Base-by-base conservation (phyloP, 2,329 filamentous ascomycete species). In the Epichloe scottii region DNA sequence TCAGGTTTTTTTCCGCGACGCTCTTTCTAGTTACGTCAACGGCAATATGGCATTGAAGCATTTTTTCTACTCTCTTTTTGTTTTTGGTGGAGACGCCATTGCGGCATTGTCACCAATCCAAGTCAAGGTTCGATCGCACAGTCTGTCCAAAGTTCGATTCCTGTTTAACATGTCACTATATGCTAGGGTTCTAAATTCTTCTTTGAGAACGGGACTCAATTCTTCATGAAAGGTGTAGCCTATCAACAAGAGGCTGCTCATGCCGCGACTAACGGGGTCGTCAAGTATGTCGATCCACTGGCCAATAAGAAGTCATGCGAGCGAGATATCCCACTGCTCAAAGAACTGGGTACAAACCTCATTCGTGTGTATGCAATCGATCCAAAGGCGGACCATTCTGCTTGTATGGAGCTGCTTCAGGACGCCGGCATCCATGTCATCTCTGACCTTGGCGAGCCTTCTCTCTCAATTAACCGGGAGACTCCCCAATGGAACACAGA, bases 301-400 rank as follows among this genome's bases (percentile, higher is more conserved):
- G 77, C 88, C 59, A 81, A 95, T 63, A 69, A 71, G 51, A 70
- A 73, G 35, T 69, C 72, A 59, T 97, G 93, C 78, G 78, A 79
- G 67, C 87, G 91, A 61, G 93, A 98, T 66, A 79, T 98, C 46
- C 88, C 89, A 44, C 80, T 87, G 60, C 77, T 98, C 58, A 67
- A 78, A 65, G 73, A 88, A 68, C 79, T 96, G 55, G 77, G 82
- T 56, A 95, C 89, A 70, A 98, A 98, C 73, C 82, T 84, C 61
- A 91, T 98, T 68, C 91, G 93, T 69, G 90, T 91, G 51, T 98
- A 98, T 68, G 89, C 91, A 61, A 81, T 97, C 62, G 80, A 97
- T 72, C 87, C 91, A 23, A 79, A 75, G 15, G 68, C 76, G 58
- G 76, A 94, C 71, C 93, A 98, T 73, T 75, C 77, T 50, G 77